Conservation (phyloP, 768 basidiomycete genomes). For the Leucocoprinus sp. region DNA sequence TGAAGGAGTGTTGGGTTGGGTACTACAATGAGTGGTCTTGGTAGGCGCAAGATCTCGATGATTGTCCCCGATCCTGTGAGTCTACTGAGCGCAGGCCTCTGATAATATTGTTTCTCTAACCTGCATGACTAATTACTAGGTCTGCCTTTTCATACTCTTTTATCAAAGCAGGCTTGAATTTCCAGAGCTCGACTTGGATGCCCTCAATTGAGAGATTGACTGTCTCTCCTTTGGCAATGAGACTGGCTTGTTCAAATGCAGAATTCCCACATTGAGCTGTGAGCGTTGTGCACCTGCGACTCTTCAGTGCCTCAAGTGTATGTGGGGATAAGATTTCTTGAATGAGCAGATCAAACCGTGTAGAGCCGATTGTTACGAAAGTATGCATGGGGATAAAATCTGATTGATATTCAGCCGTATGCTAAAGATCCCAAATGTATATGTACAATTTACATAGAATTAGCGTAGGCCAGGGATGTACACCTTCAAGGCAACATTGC, state of each 20-base stretch:
- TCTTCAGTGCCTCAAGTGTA: conserved; percentile 47
- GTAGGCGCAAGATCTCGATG: conserved; percentile 70
- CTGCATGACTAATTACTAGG: conserved; percentile 89
- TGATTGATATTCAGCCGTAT: not conserved
- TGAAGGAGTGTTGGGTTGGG: conserved; percentile 86
- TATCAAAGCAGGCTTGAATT: conserved; percentile 66
- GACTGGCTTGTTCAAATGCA: conserved; percentile 29
- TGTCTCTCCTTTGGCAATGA: conserved; percentile 22
- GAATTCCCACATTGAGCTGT: conserved; percentile 79
- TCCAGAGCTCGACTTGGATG: conserved; percentile 56
- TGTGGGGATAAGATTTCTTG: conserved; percentile 45
- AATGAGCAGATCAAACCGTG: conserved; percentile 73
- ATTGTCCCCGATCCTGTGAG: conserved; percentile 86
- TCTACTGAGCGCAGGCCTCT: not conserved
- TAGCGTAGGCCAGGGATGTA: no score
- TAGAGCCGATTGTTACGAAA: conserved; percentile 88
- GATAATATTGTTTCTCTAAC: conserved; percentile 34
- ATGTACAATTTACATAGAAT: no score
- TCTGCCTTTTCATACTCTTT: conserved; percentile 59
- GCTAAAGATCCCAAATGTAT: not conserved
- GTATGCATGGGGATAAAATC: conserved; percentile 28
- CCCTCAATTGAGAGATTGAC: conserved; percentile 27
- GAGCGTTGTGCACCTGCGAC: conserved; percentile 50
- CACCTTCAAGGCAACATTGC: conserved; percentile 59
- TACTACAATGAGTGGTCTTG: conserved; percentile 76